These are phyloP conservation scores for Raddia guianensis DNA, from an alignment of 176 grass and related monocot species.

Conservation along the genomic window DNA sequence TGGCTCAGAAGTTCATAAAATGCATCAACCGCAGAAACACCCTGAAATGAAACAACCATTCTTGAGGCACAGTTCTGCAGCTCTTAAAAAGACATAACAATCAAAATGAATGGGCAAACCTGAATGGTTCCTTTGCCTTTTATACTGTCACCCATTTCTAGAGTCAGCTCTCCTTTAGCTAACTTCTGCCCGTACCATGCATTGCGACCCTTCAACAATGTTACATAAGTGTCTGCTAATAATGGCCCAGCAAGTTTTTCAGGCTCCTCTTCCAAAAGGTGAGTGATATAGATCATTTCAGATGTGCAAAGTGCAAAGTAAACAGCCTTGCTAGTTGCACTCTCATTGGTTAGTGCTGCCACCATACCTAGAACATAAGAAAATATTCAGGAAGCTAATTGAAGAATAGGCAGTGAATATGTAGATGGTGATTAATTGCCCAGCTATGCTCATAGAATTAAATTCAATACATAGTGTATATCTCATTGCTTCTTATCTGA, in stretches of 20 bases:
- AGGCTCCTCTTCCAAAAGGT: slow-evolving; percentile 87
- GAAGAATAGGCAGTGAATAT: slow-evolving; percentile 6
- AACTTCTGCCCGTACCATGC: slow-evolving; percentile 93
- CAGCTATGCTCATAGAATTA: not conserved
- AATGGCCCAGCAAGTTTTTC: slow-evolving; percentile 97
- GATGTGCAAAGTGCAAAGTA: slow-evolving; percentile 99
- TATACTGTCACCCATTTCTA: slow-evolving; percentile 98
- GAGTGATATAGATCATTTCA: slow-evolving; percentile 99
- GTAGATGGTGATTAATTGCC: not conserved
- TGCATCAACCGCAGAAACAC: slow-evolving; percentile 91
- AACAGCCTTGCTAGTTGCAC: slow-evolving; percentile 96
- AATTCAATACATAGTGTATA: not conserved
- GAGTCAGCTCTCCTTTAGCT: slow-evolving; percentile 85
- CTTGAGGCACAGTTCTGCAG: slow-evolving; percentile 7
- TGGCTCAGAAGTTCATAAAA: slow-evolving; percentile 98
- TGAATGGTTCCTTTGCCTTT: slow-evolving; percentile 99
- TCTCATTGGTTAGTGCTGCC: slow-evolving; percentile 92
- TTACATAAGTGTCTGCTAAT: slow-evolving; percentile 95
- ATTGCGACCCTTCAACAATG: slow-evolving; percentile 95
- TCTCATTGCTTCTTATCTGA: slow-evolving; percentile 4
- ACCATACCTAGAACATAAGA: slow-evolving; percentile 79
- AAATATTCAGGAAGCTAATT: slow-evolving; percentile 31
- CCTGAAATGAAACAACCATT: slow-evolving; percentile 57
- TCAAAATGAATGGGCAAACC: slow-evolving; percentile 51
- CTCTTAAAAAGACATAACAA: slow-evolving; percentile 26